A percentile compares a stretch with the other conserved stretches of the same genome.
phyloP scores from a whole-genome alignment of 1,139 yeast species.

The Hansenula lynferdii region DNA sequence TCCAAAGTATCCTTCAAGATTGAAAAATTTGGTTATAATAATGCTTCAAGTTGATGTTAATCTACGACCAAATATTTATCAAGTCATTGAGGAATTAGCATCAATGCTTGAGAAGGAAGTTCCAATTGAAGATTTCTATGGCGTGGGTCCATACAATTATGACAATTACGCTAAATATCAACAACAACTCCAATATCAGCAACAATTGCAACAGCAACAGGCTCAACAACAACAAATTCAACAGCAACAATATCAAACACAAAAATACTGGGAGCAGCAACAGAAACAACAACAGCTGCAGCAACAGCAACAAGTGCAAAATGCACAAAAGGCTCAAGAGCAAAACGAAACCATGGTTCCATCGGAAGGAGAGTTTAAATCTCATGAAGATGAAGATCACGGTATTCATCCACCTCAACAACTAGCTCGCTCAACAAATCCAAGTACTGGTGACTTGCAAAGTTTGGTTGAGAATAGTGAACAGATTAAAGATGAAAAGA shows the following conservation, averaged over 20 bases:
- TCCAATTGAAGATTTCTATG: conserved; percentile 43
- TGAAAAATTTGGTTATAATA: conserved; percentile 72
- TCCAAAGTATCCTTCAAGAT: conserved; percentile 54
- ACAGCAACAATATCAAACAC: conserved; percentile 1
- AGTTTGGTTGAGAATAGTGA: conserved; percentile 1
- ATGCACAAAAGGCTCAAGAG: neutral
- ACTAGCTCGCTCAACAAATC: conserved; percentile 17
- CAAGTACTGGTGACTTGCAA: conserved; percentile 16
- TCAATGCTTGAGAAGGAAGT: conserved; percentile 48
- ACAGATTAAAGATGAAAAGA: neutral
- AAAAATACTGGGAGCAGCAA: conserved; percentile 1
- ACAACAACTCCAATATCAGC: neutral
- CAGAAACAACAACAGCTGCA: neutral
- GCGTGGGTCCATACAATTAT: conserved; percentile 33
- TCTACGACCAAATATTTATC: conserved; percentile 83
- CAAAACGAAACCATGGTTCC: no score
- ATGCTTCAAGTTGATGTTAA: conserved; percentile 77
- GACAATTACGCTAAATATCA: conserved; percentile 25
- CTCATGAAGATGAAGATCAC: no score
- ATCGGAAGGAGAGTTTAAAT: no score
- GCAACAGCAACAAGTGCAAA: neutral
- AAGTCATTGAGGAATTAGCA: conserved; percentile 68
- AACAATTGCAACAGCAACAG: conserved; percentile 3
- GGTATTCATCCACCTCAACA: conserved; percentile 14
- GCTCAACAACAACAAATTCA: conserved; percentile 1